These are phyloP conservation scores for Russula sp. DNA, from an alignment of 768 basidiomycete genomes.

Conservation along the genomic window DNA sequence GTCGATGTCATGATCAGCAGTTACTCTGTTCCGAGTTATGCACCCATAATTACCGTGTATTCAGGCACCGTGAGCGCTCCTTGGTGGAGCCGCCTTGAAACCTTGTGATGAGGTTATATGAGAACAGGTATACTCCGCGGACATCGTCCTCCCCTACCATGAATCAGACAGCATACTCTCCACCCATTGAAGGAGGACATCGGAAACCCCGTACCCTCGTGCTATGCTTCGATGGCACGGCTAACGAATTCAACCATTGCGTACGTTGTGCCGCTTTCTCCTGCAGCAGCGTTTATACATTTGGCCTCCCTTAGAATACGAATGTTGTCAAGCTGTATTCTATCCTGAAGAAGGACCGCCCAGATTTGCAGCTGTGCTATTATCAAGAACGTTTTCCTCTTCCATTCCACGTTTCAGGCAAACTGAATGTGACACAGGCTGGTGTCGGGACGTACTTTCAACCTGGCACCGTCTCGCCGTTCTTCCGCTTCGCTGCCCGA, in stretches of 20 bases:
- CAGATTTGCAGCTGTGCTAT: constrained; percentile 25
- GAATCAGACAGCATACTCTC: neutral
- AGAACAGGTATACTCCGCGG: neutral
- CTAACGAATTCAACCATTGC: constrained; percentile 35
- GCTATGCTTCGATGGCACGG: constrained; percentile 68
- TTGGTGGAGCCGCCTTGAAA: neutral
- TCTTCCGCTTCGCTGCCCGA: constrained; percentile 3
- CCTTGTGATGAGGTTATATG: neutral
- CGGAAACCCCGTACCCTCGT: constrained; percentile 42
- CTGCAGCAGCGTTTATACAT: neutral
- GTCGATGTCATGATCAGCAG: neutral
- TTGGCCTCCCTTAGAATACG: constrained; percentile 41
- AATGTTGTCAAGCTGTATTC: constrained; percentile 68
- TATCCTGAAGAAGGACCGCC: constrained; percentile 52
- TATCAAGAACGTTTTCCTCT: constrained; percentile 5
- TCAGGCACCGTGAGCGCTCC: neutral
- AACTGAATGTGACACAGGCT: neutral
- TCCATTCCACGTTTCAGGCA: too few relatives aligned
- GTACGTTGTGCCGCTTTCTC: neutral
- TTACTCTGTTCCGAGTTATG: neutral
- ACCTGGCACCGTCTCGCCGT: constrained; percentile 10
- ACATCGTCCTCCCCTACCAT: neutral
- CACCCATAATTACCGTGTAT: neutral
- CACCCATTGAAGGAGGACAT: neutral
- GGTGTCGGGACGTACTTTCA: constrained; percentile 13